Evolutionary conservation across 164 flowering plant genomes (phyloP).

Genomic region (Chimonanthus salicifolius): DNA sequence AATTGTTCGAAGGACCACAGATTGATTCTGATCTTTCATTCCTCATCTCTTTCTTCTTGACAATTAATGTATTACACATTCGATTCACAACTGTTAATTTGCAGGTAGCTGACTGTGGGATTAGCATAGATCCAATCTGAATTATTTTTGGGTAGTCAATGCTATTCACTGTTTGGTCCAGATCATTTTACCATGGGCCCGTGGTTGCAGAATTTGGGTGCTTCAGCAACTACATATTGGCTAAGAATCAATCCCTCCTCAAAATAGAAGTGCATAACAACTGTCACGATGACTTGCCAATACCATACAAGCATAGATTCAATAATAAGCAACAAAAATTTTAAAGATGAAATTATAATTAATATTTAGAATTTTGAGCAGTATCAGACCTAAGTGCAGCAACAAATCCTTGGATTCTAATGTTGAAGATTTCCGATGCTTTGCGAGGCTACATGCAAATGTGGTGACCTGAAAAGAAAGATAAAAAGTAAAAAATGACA

Average conservation of each 20-base stretch:
- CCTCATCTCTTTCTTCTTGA: background rate
- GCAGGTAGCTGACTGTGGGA: background rate
- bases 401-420: conserved; percentile 87
- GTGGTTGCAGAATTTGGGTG: too few relatives aligned
- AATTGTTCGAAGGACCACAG: too few relatives aligned
- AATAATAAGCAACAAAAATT: background rate
- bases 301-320: background rate
- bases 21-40: background rate
- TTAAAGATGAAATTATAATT: background rate
- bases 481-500: background rate
- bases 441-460: conserved; percentile 86
- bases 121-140: too few relatives aligned
- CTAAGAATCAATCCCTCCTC: background rate
- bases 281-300: background rate
- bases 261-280: background rate
- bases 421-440: conserved; percentile 89
- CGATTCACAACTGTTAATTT: background rate
- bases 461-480: conserved; percentile 65
- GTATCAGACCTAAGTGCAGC: conserved; percentile 74
- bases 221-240: too few relatives aligned
- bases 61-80: background rate
- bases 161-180: background rate
- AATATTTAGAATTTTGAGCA: background rate
- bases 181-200: background rate
- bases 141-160: background rate